These are phyloP conservation scores for Pseudophaeomoniella oleicola DNA, from an alignment of 2,329 filamentous ascomycete genomes.

Conservation along the genomic window DNA sequence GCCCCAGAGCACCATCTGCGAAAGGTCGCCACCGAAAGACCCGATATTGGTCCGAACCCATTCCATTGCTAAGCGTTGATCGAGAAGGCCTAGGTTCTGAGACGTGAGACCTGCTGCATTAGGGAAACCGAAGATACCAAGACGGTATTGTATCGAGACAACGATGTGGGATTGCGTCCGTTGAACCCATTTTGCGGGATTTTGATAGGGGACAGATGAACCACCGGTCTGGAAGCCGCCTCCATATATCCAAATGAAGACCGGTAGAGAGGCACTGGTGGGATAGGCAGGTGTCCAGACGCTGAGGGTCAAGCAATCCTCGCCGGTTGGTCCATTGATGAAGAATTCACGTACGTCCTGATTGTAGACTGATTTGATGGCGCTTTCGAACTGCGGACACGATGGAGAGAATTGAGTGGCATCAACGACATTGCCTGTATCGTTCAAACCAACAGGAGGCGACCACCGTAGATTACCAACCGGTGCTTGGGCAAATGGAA, in stretches of 20 bases:
- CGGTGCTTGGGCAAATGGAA: slow-evolving; percentile 22
- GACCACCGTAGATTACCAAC: slow-evolving; percentile 18
- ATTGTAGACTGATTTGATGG: slow-evolving; percentile 3
- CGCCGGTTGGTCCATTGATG: slow-evolving; percentile 13
- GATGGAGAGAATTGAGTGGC: slow-evolving; percentile 14
- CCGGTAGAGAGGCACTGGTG: slow-evolving; percentile 8
- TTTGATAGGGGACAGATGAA: slow-evolving; percentile 24
- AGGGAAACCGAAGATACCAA: slow-evolving; percentile 28
- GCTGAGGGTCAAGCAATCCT: slow-evolving; percentile 29
- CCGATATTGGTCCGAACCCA: slow-evolving; percentile 37
- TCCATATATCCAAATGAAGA: slow-evolving; percentile 12
- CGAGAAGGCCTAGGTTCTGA: slow-evolving; percentile 36
- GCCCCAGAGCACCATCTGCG: slow-evolving; percentile 32
- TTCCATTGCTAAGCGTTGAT: slow-evolving; percentile 38
- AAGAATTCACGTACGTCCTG: slow-evolving; percentile 8
- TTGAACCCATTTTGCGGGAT: slow-evolving; percentile 22
- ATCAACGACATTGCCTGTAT: slow-evolving; percentile 12
- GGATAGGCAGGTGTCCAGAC: slow-evolving; percentile 25
- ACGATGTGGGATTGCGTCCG: slow-evolving; percentile 24
- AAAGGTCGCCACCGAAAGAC: slow-evolving; percentile 35
- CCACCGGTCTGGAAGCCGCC: slow-evolving; percentile 15
- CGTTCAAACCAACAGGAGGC: slow-evolving; percentile 11
- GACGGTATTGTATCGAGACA: slow-evolving; percentile 28
- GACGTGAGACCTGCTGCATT: slow-evolving; percentile 15
- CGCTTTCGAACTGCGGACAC: slow-evolving; percentile 16